These are phyloP conservation scores for Arabidopsis suecica DNA, from an alignment of 345 rosid genomes.

Conservation along the genomic window DNA sequence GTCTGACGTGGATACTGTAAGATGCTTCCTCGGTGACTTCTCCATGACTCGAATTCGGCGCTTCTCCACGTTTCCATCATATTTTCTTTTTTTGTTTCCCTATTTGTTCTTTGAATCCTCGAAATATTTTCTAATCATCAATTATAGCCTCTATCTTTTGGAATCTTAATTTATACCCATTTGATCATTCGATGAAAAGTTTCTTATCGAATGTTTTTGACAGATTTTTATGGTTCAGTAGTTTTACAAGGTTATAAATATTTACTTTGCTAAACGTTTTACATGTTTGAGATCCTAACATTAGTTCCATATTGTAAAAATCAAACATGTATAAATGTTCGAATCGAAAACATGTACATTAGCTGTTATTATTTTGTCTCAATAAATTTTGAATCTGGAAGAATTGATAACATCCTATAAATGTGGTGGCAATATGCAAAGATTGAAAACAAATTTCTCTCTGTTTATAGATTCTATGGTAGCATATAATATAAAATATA, in stretches of 20 bases:
- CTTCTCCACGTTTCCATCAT: conserved; percentile 37
- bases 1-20: conserved; percentile 37
- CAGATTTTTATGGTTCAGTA: neutral
- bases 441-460: conserved; percentile 22
- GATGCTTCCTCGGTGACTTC: conserved; percentile 44
- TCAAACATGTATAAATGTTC: too few species aligned
- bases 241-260: too few species aligned
- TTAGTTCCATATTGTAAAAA: too few species aligned
- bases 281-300: too few species aligned
- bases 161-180: neutral
- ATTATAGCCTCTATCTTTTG: neutral
- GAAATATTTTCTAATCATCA: too few species aligned
- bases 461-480: conserved; percentile 3
- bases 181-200: too few species aligned
- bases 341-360: neutral
- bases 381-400: neutral
- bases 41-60: conserved; percentile 47
- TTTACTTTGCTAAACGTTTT: too few species aligned
- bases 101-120: conserved; percentile 5
- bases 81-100: neutral
- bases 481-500: neutral
- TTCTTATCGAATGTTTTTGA: neutral
- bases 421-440: conserved; percentile 24
- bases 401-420: neutral
- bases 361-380: neutral